Percentiles rank a stretch among this genome's conserved stretches.
Conservation (phyloP, 768 basidiomycete genomes). For the Floccularia luteovirens region DNA sequence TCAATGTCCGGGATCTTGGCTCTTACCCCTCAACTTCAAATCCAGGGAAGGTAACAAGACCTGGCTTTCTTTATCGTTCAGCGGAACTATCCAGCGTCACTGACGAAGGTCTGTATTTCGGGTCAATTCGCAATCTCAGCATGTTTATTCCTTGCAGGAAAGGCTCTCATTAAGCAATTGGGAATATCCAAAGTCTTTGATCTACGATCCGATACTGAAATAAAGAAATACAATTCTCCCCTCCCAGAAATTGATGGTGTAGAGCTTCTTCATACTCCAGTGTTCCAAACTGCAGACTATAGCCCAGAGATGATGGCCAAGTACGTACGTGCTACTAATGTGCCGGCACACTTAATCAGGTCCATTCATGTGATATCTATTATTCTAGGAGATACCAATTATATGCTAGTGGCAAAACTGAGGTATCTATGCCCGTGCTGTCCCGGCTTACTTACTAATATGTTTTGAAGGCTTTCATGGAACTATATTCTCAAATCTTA, state of each 20-base stretch:
- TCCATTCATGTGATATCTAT: conserved; percentile 14
- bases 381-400: conserved; percentile 53
- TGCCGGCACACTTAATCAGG: conserved; percentile 10
- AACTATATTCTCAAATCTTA: conserved; percentile 74
- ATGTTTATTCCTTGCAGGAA: conserved; percentile 32
- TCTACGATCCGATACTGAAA: conserved; percentile 75
- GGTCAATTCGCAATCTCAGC: neutral
- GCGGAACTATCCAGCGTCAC: conserved; percentile 70
- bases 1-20: conserved; percentile 71
- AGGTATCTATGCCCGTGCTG: conserved; percentile 41
- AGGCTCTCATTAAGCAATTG: conserved; percentile 44
- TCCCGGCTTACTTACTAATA: too few relatives aligned
- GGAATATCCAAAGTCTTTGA: conserved; percentile 69
- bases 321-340: conserved; percentile 45
- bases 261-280: conserved; percentile 51
- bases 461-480: conserved; percentile 68
- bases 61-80: conserved; percentile 53
- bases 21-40: conserved; percentile 40
- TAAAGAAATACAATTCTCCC: conserved; percentile 63
- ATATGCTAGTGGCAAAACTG: conserved; percentile 75
- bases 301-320: conserved; percentile 80
- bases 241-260: conserved; percentile 59
- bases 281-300: conserved; percentile 70
- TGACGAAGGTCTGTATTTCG: conserved; percentile 43
- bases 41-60: conserved; percentile 46